Evolutionary conservation across 2,329 filamentous ascomycete genomes (phyloP), one percentile per base, ranked within the genome.

Genomic region (Lojkania enalia): DNA sequence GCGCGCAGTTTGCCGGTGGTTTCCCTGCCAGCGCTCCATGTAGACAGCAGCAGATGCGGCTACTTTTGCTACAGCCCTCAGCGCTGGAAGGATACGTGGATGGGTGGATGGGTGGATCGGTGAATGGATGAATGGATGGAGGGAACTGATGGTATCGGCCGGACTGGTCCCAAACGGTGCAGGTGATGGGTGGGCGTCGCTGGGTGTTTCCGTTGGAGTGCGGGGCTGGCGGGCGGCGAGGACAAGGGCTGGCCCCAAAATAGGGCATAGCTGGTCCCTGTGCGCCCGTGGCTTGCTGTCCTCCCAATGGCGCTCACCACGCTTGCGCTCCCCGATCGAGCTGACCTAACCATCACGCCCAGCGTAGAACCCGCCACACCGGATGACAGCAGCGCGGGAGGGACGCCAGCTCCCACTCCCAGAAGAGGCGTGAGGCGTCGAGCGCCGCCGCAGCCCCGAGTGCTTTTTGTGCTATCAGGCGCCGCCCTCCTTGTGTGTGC

Each of bases 281-380:
- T 41, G 42, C 44, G 46, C 47, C 18, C 3, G 46, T 52, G 40
- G 55, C 45, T 54, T 53, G 46, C 46, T n/a, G n/a, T n/a, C n/a
- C n/a, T n/a, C n/a, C n/a, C n/a, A n/a, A n/a, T n/a, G n/a, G n/a
- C n/a, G n/a, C n/a, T n/a, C n/a, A n/a, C n/a, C n/a, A n/a, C n/a
- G n/a, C 48, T 55, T 48, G 59, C 56, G 58, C 47, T 32, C 51
- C 53, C 58, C 52, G 57, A 61, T 60, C 41, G 46, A 51, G 60
- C 54, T 54, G 54, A 48, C 49, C 54, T 61, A 53, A 54, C 48
- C 52, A 56, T 20, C 50, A 32, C 39, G 49, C 42, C 44, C 46
- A 46, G 42, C n/a, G n/a, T 40, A 38, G 44, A 51, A 63, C 56
- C 63, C 63, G 57, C 60, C 52, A 51, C 48, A 56, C 46, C 57